Base-by-base conservation (phyloP, 352 stramenopile species). In the Phytophthora pseudosyringae region DNA sequence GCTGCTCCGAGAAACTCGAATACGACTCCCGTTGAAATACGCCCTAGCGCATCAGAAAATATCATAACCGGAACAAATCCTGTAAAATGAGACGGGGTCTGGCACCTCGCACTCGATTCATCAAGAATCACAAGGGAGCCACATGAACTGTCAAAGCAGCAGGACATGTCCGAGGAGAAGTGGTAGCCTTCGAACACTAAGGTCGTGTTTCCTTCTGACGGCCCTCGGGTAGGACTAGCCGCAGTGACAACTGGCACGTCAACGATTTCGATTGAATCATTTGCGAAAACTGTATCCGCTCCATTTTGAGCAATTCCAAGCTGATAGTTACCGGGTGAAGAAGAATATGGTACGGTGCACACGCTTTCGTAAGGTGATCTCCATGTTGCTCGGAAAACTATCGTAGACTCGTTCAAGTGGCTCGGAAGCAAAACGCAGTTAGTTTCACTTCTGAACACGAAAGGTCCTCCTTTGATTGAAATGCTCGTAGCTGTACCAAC, bases 101-200 rank as follows among this genome's bases (percentile, higher is more conserved):
- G 21, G 25, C 76, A 81, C 28, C 21, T 64, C 4, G 55, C 74
- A 12, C 12, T 69, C 3, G 73, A 71, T 16, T 40, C 41, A 33
- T 69, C 73, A 10, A 61, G 8, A 12, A 61, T 9, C 9, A 15
- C n/a, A 1, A 82, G 26, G 12, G 50, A 59, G 13, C 60, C 44
- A 41, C 81, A 90, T 3, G 50, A 13, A n/a, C 49, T 47, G 5
- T 41, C 76, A 64, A 90, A 88, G 40, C 78, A 90, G 53, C 81
- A 90, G 1, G 48, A 50, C 64, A 82, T 77, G 0, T 64, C 53
- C 12, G 52, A 40, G 1, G 31, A 29, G 15, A 86, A 70, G 31
- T 74, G 21, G 8, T 51, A 28, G 3, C 73, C 76, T 16, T 29
- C 21, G 7, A 90, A 13, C n/a, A n/a, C 7, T 5, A 90, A 43